Conservation (phyloP, 2,329 filamentous ascomycete genomes). For the Metarhizium humberi region DNA sequence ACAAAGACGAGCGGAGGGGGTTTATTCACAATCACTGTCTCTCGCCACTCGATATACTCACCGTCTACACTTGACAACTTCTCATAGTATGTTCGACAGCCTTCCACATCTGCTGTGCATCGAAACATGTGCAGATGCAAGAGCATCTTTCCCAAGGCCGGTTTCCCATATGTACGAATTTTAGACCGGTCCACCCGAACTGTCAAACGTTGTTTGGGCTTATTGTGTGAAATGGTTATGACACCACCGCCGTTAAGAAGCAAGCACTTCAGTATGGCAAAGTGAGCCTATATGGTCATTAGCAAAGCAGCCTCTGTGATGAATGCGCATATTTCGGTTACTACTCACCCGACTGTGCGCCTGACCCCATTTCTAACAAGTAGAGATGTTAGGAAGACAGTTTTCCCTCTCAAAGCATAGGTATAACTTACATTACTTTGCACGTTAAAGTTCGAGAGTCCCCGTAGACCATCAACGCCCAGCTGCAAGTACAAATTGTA, state of each 20-base stretch:
- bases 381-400: background rate
- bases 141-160: conserved; percentile 48
- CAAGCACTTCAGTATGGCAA: conserved; percentile 52
- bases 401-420: background rate
- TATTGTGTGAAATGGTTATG: conserved; percentile 37
- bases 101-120: conserved; percentile 47
- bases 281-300: conserved; percentile 42
- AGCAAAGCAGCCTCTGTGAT: background rate
- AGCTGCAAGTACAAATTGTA: conserved; percentile 32
- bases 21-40: too few relatives aligned
- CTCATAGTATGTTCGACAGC: conserved; percentile 47
- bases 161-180: conserved; percentile 45
- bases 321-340: background rate
- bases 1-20: background rate
- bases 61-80: conserved; percentile 44
- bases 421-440: conserved; percentile 13
- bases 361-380: conserved; percentile 31
- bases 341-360: conserved; percentile 26
- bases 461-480: conserved; percentile 30
- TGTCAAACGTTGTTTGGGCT: conserved; percentile 31
- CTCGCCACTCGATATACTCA: background rate
- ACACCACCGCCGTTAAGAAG: conserved; percentile 38
- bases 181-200: conserved; percentile 48
- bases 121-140: conserved; percentile 53
- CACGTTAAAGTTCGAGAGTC: conserved; percentile 25